Percentiles rank a stretch among this genome's conserved stretches.
phyloP scores from a whole-genome alignment of 192 early-diverging fungal species.

The Rhizoclosmatium globosum region DNA sequence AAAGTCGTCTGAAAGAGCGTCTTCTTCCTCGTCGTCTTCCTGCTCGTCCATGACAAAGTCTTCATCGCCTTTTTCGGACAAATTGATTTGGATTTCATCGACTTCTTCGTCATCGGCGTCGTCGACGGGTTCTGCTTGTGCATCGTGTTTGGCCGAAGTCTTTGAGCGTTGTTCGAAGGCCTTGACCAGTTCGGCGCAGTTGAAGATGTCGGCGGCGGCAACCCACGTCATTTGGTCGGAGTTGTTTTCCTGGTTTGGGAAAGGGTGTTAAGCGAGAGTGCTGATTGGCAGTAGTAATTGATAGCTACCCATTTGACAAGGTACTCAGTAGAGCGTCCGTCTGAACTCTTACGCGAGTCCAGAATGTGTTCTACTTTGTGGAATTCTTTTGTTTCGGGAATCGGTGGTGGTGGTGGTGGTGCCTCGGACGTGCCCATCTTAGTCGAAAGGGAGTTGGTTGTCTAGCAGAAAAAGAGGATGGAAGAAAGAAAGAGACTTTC shows the following conservation, averaged over 20 bases:
- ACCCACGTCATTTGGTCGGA: not conserved
- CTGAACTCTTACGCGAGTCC: not conserved
- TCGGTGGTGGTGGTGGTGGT: not conserved
- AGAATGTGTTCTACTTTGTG: not conserved
- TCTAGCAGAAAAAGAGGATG: too few relatives aligned
- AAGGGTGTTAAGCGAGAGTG: not conserved
- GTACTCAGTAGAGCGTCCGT: not conserved
- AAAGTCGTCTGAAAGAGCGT: not conserved
- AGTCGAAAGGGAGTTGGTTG: too few relatives aligned
- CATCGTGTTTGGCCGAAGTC: not conserved
- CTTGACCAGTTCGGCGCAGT: not conserved
- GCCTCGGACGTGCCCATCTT: not conserved
- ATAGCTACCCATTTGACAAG: conserved; percentile 11
- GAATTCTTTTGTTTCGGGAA: not conserved
- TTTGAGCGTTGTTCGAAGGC: not conserved
- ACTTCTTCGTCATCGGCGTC: not conserved
- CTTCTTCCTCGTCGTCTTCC: conserved; percentile 2
- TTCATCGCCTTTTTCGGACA: not conserved
- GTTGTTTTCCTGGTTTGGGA: not conserved
- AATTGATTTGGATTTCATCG: not conserved
- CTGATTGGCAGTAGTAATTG: not conserved
- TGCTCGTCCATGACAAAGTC: not conserved
- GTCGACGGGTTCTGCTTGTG: not conserved
- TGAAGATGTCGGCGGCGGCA: not conserved
- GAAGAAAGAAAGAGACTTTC: too few relatives aligned